A percentile compares a stretch with the other conserved stretches of the same genome.
Conservation (phyloP, 2,329 filamentous ascomycete species). For the Sclerotinia nivalis region DNA sequence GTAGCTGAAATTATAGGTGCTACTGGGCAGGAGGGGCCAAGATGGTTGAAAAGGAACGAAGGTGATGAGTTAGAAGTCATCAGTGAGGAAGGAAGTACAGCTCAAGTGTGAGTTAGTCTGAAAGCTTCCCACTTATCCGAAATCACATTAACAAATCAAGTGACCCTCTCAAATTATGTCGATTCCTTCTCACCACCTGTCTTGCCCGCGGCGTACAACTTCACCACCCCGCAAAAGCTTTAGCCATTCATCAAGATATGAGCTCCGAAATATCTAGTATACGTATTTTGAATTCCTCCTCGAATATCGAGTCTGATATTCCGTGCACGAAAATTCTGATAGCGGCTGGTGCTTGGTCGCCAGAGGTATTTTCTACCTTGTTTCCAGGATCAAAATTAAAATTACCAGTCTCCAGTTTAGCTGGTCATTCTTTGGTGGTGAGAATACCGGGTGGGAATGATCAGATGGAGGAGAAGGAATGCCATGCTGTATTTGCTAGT, state of each 20-base stretch:
- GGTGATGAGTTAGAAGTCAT: slow-evolving; percentile 62
- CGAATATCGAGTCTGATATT: slow-evolving; percentile 52
- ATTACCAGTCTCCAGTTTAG: slow-evolving; percentile 62
- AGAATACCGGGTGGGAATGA: slow-evolving; percentile 54
- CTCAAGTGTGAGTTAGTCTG: slow-evolving; percentile 59
- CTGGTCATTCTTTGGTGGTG: slow-evolving; percentile 72
- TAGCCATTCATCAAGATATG: slow-evolving; percentile 53
- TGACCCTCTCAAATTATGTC: slow-evolving; percentile 66
- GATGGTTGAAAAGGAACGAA: slow-evolving; percentile 58
- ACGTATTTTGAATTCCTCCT: slow-evolving; percentile 48
- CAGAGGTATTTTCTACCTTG: slow-evolving; percentile 61
- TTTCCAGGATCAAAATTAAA: slow-evolving; percentile 57
- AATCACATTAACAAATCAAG: slow-evolving; percentile 42
- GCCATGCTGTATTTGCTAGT: slow-evolving; percentile 67
- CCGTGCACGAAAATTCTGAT: slow-evolving; percentile 67
- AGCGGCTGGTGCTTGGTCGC: slow-evolving; percentile 71
- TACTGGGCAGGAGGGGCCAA: slow-evolving; percentile 44
- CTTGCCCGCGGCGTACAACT: slow-evolving; percentile 62
- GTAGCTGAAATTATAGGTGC: slow-evolving; percentile 37
- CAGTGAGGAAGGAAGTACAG: slow-evolving; percentile 59
- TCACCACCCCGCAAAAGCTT: slow-evolving; percentile 62
- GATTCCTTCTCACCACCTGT: slow-evolving; percentile 62
- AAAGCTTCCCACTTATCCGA: not conserved
- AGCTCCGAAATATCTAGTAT: slow-evolving; percentile 54
- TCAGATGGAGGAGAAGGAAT: slow-evolving; percentile 49